Evolutionary conservation across 2,329 filamentous ascomycete genomes (phyloP).

Genomic region (Xylariaceae sp.): DNA sequence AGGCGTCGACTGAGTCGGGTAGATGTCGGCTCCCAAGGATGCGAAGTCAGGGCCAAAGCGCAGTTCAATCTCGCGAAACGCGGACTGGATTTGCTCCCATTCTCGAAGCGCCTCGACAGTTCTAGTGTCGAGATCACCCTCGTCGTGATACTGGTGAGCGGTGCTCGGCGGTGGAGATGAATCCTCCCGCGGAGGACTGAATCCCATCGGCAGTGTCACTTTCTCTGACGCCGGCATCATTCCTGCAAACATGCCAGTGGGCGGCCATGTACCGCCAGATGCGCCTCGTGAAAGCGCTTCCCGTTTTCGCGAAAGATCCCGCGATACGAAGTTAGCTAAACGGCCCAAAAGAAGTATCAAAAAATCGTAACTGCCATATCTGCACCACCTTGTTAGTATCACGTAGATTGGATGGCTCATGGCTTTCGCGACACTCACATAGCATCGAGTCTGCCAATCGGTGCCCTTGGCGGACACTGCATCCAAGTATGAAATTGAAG

Average conservation of each 20-base stretch:
- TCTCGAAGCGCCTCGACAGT: constrained; percentile 68
- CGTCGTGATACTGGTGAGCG: constrained; percentile 36
- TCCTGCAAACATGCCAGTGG: constrained; percentile 47
- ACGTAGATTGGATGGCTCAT: not conserved
- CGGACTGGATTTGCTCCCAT: constrained; percentile 69
- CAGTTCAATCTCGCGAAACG: constrained; percentile 62
- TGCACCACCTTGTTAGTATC: constrained; percentile 32
- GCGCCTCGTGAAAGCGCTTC: constrained; percentile 55
- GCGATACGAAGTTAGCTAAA: constrained; percentile 69
- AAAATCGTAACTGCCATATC: constrained; percentile 87
- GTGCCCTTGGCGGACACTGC: constrained; percentile 81
- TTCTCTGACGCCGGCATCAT: constrained; percentile 50
- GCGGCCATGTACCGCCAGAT: constrained; percentile 46
- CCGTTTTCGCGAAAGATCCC: constrained; percentile 73
- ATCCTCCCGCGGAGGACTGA: constrained; percentile 44
- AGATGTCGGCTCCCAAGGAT: constrained; percentile 64
- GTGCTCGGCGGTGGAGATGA: constrained; percentile 38
- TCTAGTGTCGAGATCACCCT: constrained; percentile 56
- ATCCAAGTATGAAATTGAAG: constrained; percentile 76
- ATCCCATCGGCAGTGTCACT: constrained; percentile 49
- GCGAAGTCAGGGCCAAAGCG: constrained; percentile 71
- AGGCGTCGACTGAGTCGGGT: constrained; percentile 58
- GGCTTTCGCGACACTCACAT: constrained; percentile 45
- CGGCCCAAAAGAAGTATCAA: constrained; percentile 76
- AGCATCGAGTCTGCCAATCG: constrained; percentile 69